Evolutionary conservation across 1,139 yeast genomes (phyloP).

Genomic region (Chernovozyma aurita): DNA sequence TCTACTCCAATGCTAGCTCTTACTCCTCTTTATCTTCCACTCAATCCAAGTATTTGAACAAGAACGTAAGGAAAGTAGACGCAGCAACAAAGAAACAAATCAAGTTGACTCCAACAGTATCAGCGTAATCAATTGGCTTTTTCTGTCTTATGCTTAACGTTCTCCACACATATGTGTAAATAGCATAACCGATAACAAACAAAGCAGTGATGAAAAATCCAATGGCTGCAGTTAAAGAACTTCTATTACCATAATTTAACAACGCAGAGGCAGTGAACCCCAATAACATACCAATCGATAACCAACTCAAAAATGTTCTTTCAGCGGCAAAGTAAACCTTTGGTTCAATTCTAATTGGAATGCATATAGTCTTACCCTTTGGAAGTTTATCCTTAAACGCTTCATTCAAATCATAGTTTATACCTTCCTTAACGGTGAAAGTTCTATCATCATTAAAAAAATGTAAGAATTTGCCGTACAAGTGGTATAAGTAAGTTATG

Average conservation of each 20-base stretch:
- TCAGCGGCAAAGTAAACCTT: slow-evolving; percentile 83
- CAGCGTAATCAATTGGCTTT: slow-evolving; percentile 81
- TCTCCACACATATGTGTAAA: slow-evolving; percentile 74
- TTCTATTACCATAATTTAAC: slow-evolving; percentile 62
- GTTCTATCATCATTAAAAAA: slow-evolving; percentile 63
- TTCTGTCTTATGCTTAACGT: slow-evolving; percentile 78
- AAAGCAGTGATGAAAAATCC: slow-evolving; percentile 87
- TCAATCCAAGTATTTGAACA: slow-evolving; percentile 43
- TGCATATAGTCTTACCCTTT: slow-evolving; percentile 68
- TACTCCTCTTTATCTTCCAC: too few species aligned
- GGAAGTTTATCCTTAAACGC: slow-evolving; percentile 59
- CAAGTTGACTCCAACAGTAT: slow-evolving; percentile 79
- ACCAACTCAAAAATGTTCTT: slow-evolving; percentile 75
- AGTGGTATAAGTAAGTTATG: slow-evolving; percentile 25
- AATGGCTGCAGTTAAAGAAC: slow-evolving; percentile 76
- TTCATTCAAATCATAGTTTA: slow-evolving; percentile 60
- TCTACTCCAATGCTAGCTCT: too few species aligned
- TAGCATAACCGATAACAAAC: slow-evolving; percentile 68
- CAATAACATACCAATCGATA: slow-evolving; percentile 66
- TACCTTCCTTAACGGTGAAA: slow-evolving; percentile 76
- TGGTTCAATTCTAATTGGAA: slow-evolving; percentile 80
- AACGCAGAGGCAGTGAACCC: slow-evolving; percentile 72
- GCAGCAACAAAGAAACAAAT: slow-evolving; percentile 71
- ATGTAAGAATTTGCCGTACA: slow-evolving; percentile 37
- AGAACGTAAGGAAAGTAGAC: slow-evolving; percentile 69